These are phyloP conservation scores for Styphnolobium japonicum DNA, from an alignment of 306 rosid genomes.

Conservation along the genomic window DNA sequence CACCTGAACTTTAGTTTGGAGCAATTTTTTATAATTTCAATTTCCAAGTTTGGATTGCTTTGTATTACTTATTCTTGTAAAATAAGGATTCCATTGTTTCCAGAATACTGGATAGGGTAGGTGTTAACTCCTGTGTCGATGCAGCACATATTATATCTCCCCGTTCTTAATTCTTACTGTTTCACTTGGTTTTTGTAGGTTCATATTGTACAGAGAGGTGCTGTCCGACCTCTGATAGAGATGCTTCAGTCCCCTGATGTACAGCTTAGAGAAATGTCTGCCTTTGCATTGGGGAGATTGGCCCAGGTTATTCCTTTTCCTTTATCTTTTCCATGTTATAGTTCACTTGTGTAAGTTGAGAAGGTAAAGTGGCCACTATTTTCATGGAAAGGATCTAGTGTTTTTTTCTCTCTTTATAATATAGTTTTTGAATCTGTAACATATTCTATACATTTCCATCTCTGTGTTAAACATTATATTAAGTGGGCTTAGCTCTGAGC, in stretches of 20 bases:
- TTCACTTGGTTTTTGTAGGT: constrained; percentile 48
- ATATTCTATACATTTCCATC: not conserved
- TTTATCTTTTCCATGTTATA: not conserved
- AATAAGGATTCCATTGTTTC: not conserved
- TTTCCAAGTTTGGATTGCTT: not conserved
- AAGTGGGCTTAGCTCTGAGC: not conserved
- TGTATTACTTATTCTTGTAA: not conserved
- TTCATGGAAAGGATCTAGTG: not conserved
- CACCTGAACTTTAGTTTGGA: not conserved
- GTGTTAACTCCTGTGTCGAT: not conserved
- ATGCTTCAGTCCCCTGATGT: constrained; percentile 90
- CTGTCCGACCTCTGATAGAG: constrained; percentile 83
- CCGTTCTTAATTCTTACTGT: not conserved
- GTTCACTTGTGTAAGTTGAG: not conserved
- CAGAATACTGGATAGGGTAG: not conserved
- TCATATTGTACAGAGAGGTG: constrained; percentile 95
- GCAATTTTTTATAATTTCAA: not conserved
- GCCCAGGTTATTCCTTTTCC: constrained; percentile 71
- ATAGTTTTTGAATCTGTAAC: constrained; percentile 10
- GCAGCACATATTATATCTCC: not conserved
- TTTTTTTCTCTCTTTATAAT: not conserved
- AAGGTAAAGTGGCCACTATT: not conserved
- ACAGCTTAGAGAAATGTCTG: constrained; percentile 86
- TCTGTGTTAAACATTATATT: not conserved
- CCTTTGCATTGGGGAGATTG: constrained; percentile 91